Evolutionary conservation across 2,329 filamentous ascomycete genomes (phyloP).

Genomic region (Whalleya microplaca): DNA sequence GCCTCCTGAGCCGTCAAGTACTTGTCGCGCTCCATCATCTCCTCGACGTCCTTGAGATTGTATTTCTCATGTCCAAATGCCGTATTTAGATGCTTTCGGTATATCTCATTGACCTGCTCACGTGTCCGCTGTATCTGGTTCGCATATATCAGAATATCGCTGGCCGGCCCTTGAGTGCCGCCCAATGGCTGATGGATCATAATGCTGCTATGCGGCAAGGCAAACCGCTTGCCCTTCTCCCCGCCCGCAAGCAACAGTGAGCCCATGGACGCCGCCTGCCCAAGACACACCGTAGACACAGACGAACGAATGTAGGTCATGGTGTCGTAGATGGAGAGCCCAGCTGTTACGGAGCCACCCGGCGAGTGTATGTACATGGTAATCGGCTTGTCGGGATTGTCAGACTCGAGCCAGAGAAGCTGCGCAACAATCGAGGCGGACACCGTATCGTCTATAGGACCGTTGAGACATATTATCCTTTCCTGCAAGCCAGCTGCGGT

Average conservation of each 20-base stretch:
- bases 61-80: conserved; percentile 75
- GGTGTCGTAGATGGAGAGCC: conserved; percentile 93
- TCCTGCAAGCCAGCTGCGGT: conserved; percentile 56
- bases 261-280: conserved; percentile 94
- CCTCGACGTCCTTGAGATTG: conserved; percentile 81
- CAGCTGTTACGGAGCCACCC: conserved; percentile 87
- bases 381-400: conserved; percentile 92
- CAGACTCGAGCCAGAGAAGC: conserved; percentile 95
- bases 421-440: conserved; percentile 96
- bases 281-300: conserved; percentile 92
- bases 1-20: conserved; percentile 91
- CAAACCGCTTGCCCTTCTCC: conserved; percentile 80
- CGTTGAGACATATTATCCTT: conserved; percentile 92
- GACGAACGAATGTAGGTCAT: conserved; percentile 96
- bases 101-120: conserved; percentile 87
- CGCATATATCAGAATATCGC: conserved; percentile 94
- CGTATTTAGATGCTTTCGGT: conserved; percentile 81
- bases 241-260: conserved; percentile 86
- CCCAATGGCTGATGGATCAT: conserved; percentile 98
- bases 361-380: conserved; percentile 98
- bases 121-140: conserved; percentile 92
- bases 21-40: conserved; percentile 95
- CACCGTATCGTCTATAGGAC: conserved; percentile 84
- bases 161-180: conserved; percentile 65
- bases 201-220: conserved; percentile 88